phyloP scores from a whole-genome alignment of 352 stramenopile genomes.

The Globisporangium alternatum region DNA sequence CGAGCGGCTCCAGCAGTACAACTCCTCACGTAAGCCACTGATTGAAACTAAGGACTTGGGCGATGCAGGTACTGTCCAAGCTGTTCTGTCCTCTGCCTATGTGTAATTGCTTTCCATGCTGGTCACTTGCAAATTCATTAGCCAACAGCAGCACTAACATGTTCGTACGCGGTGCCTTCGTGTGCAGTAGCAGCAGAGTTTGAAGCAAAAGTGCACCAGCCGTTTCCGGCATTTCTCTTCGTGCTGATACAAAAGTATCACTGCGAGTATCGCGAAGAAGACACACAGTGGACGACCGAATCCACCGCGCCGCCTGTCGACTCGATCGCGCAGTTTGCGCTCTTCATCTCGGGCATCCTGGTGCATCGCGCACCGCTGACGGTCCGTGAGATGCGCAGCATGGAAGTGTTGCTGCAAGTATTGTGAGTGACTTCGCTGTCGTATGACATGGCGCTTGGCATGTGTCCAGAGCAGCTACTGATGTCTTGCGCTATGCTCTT shows the following conservation, averaged over 20 bases:
- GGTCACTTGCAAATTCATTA: neutral
- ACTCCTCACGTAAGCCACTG: constrained; percentile 23
- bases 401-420: constrained; percentile 80
- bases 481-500: neutral
- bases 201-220: constrained; percentile 74
- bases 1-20: constrained; percentile 37
- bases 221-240: constrained; percentile 71
- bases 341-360: constrained; percentile 71
- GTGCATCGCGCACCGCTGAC: constrained; percentile 57
- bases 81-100: constrained; percentile 13
- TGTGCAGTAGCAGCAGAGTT: constrained; percentile 82
- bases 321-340: constrained; percentile 73
- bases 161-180: constrained; percentile 22
- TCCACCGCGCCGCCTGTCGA: constrained; percentile 69
- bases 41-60: constrained; percentile 48
- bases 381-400: constrained; percentile 51
- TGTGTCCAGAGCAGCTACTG: neutral
- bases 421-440: constrained; percentile 51
- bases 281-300: constrained; percentile 46
- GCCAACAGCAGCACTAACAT: neutral
- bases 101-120: neutral
- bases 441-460: neutral
- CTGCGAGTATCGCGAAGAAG: constrained; percentile 54
- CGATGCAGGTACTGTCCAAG: constrained; percentile 39
- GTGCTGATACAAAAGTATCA: constrained; percentile 87